phyloP scores from a whole-genome alignment of 306 rosid genomes.

The Malus sieversii region DNA sequence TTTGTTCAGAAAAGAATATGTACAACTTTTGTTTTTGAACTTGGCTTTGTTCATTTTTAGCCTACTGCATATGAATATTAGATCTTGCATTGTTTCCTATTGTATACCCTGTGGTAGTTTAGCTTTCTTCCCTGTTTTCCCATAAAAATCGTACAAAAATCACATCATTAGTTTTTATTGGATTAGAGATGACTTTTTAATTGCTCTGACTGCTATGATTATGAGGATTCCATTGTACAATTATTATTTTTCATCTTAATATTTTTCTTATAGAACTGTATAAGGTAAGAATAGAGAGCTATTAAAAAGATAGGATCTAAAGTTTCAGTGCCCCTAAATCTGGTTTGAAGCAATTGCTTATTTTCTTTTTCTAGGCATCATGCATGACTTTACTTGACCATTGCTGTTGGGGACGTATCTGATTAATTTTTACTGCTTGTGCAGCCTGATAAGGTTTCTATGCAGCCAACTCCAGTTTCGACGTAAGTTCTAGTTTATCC shows the following conservation, averaged over 20 bases:
- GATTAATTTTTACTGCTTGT: conserved; percentile 4
- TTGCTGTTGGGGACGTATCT: background rate
- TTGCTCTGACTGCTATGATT: background rate
- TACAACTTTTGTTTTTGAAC: background rate
- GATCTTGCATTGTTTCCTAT: background rate
- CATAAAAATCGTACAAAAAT: background rate
- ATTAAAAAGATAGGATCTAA: background rate
- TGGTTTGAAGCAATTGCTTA: background rate
- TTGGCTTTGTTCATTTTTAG: background rate
- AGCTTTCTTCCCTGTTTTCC: background rate
- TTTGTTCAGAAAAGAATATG: background rate
- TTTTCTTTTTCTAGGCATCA: background rate
- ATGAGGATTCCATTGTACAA: background rate
- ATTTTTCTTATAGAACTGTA: background rate
- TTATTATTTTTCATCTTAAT: background rate
- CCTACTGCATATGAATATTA: background rate
- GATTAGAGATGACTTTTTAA: background rate
- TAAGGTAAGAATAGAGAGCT: background rate
- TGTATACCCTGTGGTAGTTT: background rate
- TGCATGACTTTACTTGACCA: background rate
- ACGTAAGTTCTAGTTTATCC: conserved; percentile 48
- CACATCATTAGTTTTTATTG: background rate
- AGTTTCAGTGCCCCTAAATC: background rate
- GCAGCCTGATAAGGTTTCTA: conserved; percentile 69
- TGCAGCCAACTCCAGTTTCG: conserved; percentile 81